Conservation (phyloP, 2,329 filamentous ascomycete genomes). For the Botrytis squamosa region DNA sequence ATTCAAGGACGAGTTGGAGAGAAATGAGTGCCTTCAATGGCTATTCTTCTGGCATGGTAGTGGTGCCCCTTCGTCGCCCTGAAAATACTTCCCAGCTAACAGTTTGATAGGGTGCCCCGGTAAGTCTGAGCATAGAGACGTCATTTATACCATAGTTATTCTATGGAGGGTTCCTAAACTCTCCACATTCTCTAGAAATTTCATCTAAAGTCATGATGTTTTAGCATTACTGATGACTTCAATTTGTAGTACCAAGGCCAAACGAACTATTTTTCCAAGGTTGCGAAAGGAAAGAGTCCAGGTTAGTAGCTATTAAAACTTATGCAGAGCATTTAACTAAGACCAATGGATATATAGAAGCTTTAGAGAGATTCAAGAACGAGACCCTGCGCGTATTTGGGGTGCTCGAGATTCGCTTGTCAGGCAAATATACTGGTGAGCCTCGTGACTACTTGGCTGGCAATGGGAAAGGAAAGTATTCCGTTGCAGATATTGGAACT, state of each 20-base stretch:
- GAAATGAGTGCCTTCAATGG: slow-evolving; percentile 51
- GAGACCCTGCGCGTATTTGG: slow-evolving; percentile 52
- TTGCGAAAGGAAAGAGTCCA: slow-evolving; percentile 18
- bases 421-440: slow-evolving; percentile 50
- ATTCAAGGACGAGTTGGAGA: slow-evolving; percentile 52
- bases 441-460: slow-evolving; percentile 53
- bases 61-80: slow-evolving; percentile 31
- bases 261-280: slow-evolving; percentile 19
- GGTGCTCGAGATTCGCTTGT: slow-evolving; percentile 55
- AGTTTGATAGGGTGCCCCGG: slow-evolving; percentile 1
- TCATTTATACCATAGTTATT: not conserved
- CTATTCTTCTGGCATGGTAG: slow-evolving; percentile 54
- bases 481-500: slow-evolving; percentile 52
- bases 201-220: not conserved
- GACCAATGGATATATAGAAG: slow-evolving; percentile 36
- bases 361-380: slow-evolving; percentile 51
- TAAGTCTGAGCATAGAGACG: not conserved
- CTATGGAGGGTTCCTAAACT: not conserved
- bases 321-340: not conserved
- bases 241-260: slow-evolving; percentile 13
- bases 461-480: slow-evolving; percentile 54
- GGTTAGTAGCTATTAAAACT: not conserved
- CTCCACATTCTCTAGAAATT: not conserved
- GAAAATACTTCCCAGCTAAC: not conserved
- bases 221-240: not conserved